Evolutionary conservation across 108 stramenopile species (phyloP).

Genomic region (Skeletonema marinoi): DNA sequence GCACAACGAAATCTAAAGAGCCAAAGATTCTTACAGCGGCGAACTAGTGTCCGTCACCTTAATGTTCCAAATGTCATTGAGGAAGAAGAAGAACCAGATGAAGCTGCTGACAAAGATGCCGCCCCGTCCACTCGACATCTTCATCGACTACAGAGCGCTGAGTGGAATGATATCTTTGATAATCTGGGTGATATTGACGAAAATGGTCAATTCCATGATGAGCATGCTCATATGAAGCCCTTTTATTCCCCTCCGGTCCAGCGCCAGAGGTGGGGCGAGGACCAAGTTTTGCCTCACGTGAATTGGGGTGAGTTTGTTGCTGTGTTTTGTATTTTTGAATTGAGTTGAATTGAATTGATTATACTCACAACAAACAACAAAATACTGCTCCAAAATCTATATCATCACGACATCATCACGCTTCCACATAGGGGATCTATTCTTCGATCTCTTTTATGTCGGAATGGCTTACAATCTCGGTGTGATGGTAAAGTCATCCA

Average conservation of each 20-base stretch:
- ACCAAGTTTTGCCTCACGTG: slow-evolving; percentile 47
- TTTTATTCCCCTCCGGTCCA: slow-evolving; percentile 55
- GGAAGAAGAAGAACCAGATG: background rate
- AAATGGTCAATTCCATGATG: slow-evolving; percentile 18
- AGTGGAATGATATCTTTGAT: slow-evolving; percentile 18
- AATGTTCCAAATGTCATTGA: background rate
- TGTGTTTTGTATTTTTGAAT: background rate
- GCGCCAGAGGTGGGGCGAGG: slow-evolving; percentile 55
- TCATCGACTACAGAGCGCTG: background rate
- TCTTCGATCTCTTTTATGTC: slow-evolving; percentile 74
- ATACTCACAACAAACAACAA: background rate
- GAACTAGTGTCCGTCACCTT: background rate
- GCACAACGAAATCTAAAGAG: background rate
- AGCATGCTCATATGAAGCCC: background rate
- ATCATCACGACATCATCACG: background rate
- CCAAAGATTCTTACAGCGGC: background rate
- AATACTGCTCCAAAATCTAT: background rate
- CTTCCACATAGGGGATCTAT: slow-evolving; percentile 66
- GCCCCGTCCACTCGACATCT: background rate
- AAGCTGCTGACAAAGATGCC: background rate
- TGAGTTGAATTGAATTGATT: background rate
- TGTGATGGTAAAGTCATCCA: slow-evolving; percentile 9
- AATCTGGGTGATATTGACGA: slow-evolving; percentile 13
- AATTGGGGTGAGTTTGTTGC: slow-evolving; percentile 49
- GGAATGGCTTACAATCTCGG: slow-evolving; percentile 65